Evolutionary conservation across 140 eudicot genomes (phyloP), one percentile per base, ranked within the genome.

Genomic region (Stevia rebaudiana): DNA sequence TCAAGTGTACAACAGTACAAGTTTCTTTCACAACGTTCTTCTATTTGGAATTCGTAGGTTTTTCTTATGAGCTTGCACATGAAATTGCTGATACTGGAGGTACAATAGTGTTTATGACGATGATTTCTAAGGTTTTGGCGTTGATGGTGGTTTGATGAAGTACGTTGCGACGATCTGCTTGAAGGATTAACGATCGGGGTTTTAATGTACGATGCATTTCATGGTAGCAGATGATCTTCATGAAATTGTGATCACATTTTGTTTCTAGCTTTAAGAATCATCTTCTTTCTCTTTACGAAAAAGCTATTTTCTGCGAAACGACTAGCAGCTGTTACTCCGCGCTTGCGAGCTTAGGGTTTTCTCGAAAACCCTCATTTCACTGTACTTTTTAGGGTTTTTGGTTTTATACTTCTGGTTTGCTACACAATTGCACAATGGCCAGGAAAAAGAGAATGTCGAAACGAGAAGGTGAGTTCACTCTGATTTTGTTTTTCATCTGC

Each of bases 381-480:
- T 17, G 43, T 58, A 25, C 47, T 25, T 68, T 6, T 67, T 40
- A 37, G 73, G 74, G 56, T 67, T 47, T 58, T 56, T 44, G 33
- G 7, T 15, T 52, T 46, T 13, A 6, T 59, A 57, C 49, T 6
- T 46, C 59, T 46, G 44, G 9, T 54, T 57, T 69, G 47, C 13
- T 35, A 35, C 75, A 13, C 28, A 41, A 43, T 67, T 59, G 53
- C 55, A 66, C 2, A 19, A 74, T 74, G 79, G 79, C 69, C 3
- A 67, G 79, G 56, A 67, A 74, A 51, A 58, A 70, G 18, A 52
- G 54, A 44, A 50, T 17, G 69, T 74, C 79, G 0, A 74, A 74
- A 74, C 70, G 72, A 58, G 77, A 72, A 51, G 79, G 79, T 74
- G 30, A 33, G 12, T 50, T 66, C 16, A 25, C 51, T 67, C 30